These are phyloP conservation scores for Taphrina confusa DNA, from an alignment of 1,139 yeast species.

Conservation along the genomic window DNA sequence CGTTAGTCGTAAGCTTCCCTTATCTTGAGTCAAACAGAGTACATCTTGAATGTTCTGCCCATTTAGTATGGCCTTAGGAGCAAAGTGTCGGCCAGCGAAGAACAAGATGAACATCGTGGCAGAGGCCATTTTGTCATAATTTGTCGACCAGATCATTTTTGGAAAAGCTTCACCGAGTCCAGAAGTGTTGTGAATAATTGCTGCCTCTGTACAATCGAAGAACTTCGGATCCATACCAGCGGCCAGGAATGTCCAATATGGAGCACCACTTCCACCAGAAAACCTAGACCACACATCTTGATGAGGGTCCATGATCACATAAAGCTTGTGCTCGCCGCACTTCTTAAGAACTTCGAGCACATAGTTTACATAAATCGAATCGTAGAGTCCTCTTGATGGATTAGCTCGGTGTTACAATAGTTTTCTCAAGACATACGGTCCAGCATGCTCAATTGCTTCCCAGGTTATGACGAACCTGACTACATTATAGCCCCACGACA, in stretches of 20 bases:
- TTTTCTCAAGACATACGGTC: conserved; percentile 55
- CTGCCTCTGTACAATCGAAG: conserved; percentile 72
- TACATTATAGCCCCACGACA: conserved; percentile 78
- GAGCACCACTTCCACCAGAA: conserved; percentile 95
- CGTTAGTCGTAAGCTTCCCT: background rate
- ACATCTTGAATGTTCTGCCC: conserved; percentile 71
- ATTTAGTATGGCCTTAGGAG: conserved; percentile 68
- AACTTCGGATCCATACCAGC: conserved; percentile 79
- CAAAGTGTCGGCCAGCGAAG: conserved; percentile 72
- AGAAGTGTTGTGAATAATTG: conserved; percentile 62
- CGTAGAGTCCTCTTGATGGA: conserved; percentile 54
- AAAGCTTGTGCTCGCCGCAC: conserved; percentile 65
- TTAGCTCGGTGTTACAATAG: too few species aligned
- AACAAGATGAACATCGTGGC: conserved; percentile 83
- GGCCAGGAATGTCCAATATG: conserved; percentile 93
- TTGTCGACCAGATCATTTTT: conserved; percentile 93
- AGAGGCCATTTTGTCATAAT: conserved; percentile 73
- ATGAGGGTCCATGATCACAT: conserved; percentile 83
- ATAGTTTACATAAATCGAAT: conserved; percentile 71
- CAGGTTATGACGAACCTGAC: conserved; percentile 78
- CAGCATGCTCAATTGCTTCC: conserved; percentile 90
- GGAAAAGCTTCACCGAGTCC: conserved; percentile 55
- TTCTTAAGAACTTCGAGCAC: conserved; percentile 63
- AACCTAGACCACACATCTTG: conserved; percentile 94
- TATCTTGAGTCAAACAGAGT: too few species aligned